Base-by-base conservation (phyloP, 2,329 filamentous ascomycete genomes). In the Ophiostoma himal-ulmi region DNA sequence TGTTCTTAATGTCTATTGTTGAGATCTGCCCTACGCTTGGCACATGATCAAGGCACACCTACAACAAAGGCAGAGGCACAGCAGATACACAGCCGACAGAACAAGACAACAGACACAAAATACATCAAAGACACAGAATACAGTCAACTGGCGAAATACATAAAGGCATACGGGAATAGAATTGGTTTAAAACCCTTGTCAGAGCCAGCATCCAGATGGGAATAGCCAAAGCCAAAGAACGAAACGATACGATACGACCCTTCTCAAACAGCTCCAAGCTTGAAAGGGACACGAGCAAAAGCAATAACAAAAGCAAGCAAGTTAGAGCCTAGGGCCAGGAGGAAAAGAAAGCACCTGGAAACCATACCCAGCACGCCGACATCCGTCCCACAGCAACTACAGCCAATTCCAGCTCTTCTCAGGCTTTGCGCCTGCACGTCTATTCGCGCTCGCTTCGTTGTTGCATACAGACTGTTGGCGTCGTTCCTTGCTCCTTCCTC, bases 21-120 rank as follows among this genome's bases (percentile, higher is more conserved):
- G n/a, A 34, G 57, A 30, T 60, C 64, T 64, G 48, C 66, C 69
- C 44, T 20, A 69, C 57, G 57, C 57, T 62, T 62, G 57, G 57
- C 68, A n/a, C 20, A 26, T 44, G 37, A 41, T 26, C 36, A 67
- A 26, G 37, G 64, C 64, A 26, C 64, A 30, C 52, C 22, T 14
- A 22, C 52, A 57, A 57, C 52, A 57, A 10, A 26, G 10, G n/a
- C 52, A 41, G 20, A 39, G 62, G 62, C 34, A 39, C 62, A 65
- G 54, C 54, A 54, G 26, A 34, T 30, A 13, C 54, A 30, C 26
- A 60, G 44, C 17, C 44, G 17, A 52, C 17, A 52, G 44, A 30
- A 60, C 13, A 14, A 60, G 5, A 14, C 54, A 34, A 5, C 14
- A 30, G 22, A 60, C 11, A 34, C 54, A 60, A 13, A 30, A 14